Conservation (phyloP, 306 rosid genomes). For the Nissolia schottii region DNA sequence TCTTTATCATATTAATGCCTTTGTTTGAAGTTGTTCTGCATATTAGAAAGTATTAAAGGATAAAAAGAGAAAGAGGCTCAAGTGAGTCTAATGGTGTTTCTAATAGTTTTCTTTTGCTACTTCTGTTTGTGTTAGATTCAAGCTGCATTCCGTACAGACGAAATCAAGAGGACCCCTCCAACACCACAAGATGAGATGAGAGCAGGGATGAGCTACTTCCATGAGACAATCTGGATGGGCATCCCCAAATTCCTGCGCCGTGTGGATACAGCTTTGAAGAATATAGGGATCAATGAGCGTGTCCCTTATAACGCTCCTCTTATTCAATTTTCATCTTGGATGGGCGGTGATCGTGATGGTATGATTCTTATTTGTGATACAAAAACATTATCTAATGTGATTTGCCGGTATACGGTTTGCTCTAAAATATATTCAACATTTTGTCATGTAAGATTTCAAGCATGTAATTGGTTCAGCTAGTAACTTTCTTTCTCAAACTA, state of each 20-base stretch:
- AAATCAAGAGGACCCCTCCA: constrained; percentile 89
- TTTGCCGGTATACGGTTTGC: background rate
- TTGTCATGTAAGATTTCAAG: background rate
- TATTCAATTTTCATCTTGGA: constrained; percentile 98
- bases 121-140: constrained; percentile 60
- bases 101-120: constrained; percentile 2
- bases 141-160: constrained; percentile 99
- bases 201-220: constrained; percentile 99
- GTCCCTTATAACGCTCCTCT: constrained; percentile 96
- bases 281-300: constrained; percentile 83
- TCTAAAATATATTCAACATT: background rate
- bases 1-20: background rate
- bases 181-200: constrained; percentile 99
- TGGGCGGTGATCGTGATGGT: constrained; percentile 99
- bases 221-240: constrained; percentile 96
- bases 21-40: background rate
- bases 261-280: constrained; percentile 92
- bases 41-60: background rate
- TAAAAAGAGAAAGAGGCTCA: background rate
- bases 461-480: background rate
- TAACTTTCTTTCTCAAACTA: background rate
- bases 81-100: background rate
- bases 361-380: constrained; percentile 14
- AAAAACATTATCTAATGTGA: background rate
- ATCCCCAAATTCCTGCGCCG: constrained; percentile 94